Base-by-base conservation (phyloP, 2,329 filamentous ascomycete species). In the Stachybotrys echinatus region DNA sequence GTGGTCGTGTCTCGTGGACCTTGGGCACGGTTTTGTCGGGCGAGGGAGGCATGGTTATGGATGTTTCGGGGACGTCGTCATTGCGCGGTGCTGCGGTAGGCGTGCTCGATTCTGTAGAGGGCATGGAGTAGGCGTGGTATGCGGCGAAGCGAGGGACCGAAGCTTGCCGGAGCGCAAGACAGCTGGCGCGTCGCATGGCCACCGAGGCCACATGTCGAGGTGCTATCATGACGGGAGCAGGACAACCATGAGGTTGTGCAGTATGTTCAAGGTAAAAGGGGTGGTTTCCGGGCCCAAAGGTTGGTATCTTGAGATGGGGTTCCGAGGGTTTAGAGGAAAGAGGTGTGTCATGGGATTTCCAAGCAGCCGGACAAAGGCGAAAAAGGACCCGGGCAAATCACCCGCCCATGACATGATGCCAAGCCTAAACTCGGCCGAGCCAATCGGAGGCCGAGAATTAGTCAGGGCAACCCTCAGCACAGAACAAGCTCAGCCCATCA, bases 1-100 rank as follows among this genome's bases (percentile, higher is more conserved):
- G 74, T 18, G 74, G 73, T n/a, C 75, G 65, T 10, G 77, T 80
- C 65, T 81, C 76, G 63, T 79, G 75, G 43, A 77, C 71, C 52
- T 69, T 64, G n/a, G 76, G 77, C 20, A 79, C 61, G 18, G 65
- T 58, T 31, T 71, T 64, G 8, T 40, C n/a, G 3, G 38, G 14
- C 10, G 27, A 14, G 10, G 27, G 27, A 23, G 74, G 71, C 48
- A 69, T 71, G 14, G 74, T 64, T 55, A 77, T 75, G 14, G 77
- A 73, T 18, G 72, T 73, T 56, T 77, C 74, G 46, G 72, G 67
- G 20, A 73, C 66, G 45, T 69, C 67, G 51, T 73, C 70, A 58
- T 68, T 72, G 50, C 71, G 67, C 17, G 72, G 67, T 18, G 67
- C 63, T 42, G 71, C 61, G 17, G 74, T 60, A 17, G 68, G 63